These are phyloP conservation scores for Elsinoe ampelina DNA, from an alignment of 2,329 filamentous ascomycete species.

Conservation along the genomic window DNA sequence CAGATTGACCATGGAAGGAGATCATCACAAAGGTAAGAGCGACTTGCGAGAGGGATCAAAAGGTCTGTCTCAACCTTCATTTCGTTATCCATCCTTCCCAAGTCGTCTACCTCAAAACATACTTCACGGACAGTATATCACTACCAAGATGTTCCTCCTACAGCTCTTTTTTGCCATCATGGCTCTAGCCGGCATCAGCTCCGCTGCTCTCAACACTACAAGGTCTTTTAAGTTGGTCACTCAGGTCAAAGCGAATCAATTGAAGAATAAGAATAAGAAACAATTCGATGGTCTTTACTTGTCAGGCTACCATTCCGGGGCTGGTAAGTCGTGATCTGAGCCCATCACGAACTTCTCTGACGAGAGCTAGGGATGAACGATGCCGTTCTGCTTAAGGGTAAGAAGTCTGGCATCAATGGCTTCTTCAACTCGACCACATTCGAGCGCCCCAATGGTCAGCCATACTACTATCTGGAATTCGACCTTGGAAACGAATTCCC, in stretches of 20 bases:
- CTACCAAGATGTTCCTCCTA: not conserved
- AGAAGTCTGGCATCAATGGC: constrained; percentile 17
- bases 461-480: constrained; percentile 24
- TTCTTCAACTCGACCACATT: constrained; percentile 23
- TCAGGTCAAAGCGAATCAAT: constrained; percentile 20
- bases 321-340: not conserved
- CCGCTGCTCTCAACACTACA: constrained; percentile 22
- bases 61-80: too few relatives aligned
- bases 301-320: constrained; percentile 17
- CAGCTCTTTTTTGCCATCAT: constrained; percentile 14
- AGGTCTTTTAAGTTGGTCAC: constrained; percentile 24
- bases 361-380: constrained; percentile 21
- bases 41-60: too few relatives aligned
- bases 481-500: constrained; percentile 24
- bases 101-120: too few relatives aligned
- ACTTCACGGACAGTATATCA: not conserved
- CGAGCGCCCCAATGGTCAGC: constrained; percentile 17
- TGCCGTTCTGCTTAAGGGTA: constrained; percentile 20
- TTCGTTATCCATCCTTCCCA: too few relatives aligned
- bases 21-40: too few relatives aligned
- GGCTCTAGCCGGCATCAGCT: constrained; percentile 17
- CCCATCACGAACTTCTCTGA: not conserved
- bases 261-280: constrained; percentile 18
- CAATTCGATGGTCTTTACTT: constrained; percentile 25
- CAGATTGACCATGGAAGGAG: too few relatives aligned